Base-by-base conservation (phyloP, 306 rosid genomes). In the Sicyos edulis region DNA sequence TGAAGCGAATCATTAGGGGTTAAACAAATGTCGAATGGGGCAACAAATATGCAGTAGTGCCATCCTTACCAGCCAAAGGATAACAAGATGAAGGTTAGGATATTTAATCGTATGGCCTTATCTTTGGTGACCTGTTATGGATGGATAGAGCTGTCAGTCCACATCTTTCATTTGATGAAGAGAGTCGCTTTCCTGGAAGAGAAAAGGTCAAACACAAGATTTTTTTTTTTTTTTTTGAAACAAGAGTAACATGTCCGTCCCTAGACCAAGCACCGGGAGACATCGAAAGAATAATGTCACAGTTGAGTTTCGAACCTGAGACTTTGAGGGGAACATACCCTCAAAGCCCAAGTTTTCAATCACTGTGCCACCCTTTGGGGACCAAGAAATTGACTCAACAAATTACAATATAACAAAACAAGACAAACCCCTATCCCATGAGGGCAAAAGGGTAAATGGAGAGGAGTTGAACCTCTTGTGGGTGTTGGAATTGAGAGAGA, bases 391-490 rank as follows among this genome's bases (percentile, higher is more conserved):
- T 1, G 19, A 53, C 26, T 19, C 7, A 70, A 52, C n/a, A 26
- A 17, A 71, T 11, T n/a, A 29, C 58, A 10, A 26, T 16, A 26
- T 10, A 42, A 64, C 29, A 62, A 15, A 10, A 70, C 12, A 52
- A 32, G 37, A 32, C 37, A 32, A 5, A 32, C 37, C 37, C 37
- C 29, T 26, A 26, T 26, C 29, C 29, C 29, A 32, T 32, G 37
- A 32, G 37, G 37, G 5, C 2, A 4, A 32, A 32, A 32, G 37
- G 37, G 37, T 32, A 32, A 32, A 0, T 3, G 37, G 5, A 32
- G 32, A 75, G 66, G 54, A 77, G 24, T 26, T 26, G 72, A 79
- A 92, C 96, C 96, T 92, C 84, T 24, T 76, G 77, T 74, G 77
- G 71, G 66, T 68, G 82, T 65, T 42, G 61, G 32, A 83, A 29